Evolutionary conservation across 495 filamentous ascomycete genomes (phyloP), one percentile per base, ranked within the genome.

Genomic region (Amorphotheca resinae): DNA sequence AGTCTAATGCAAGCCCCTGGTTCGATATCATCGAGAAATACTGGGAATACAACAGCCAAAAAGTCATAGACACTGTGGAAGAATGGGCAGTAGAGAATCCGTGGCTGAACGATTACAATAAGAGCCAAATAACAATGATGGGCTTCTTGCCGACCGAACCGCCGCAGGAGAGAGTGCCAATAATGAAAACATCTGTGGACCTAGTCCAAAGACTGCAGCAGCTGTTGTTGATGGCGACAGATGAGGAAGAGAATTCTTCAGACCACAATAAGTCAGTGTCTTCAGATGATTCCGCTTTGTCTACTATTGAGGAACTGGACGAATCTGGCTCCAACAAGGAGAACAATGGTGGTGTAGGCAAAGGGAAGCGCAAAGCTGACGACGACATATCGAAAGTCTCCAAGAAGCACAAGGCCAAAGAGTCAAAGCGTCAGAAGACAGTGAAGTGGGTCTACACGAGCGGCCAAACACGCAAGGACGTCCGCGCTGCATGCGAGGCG

Each of bases 361-460:
- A 28, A 5, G 25, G 25, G 11, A 28, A 28, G 25, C 25, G 25
- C 25, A 28, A 28, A 11, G n/a, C n/a, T n/a, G 25, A 28, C 5
- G 5, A 5, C 25, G 25, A 28, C 11, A 11, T 11, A 5, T 28
- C 25, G 11, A 11, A 28, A 28, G 25, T 5, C 5, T 28, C 25
- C 25, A 28, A 28, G 11, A 28, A 28, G 25, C 5, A 28, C 25
- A 5, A 28, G 25, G 11, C 5, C 25, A 5, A 28, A 11, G 11
- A 28, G 11, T 28, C 25, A 28, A 28, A 28, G 25, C 25, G 25
- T 28, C 25, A 28, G 25, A 28, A 28, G 25, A 28, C 25, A 5
- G 11, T 11, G 25, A 41, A 41, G 18, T 50, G 48, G 48, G 23
- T 33, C 17, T 50, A 50, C 15, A 45, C 32, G 17, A 37, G 48